Conservation (phyloP, 2,329 filamentous ascomycete species). For the Calycina herbarum region DNA sequence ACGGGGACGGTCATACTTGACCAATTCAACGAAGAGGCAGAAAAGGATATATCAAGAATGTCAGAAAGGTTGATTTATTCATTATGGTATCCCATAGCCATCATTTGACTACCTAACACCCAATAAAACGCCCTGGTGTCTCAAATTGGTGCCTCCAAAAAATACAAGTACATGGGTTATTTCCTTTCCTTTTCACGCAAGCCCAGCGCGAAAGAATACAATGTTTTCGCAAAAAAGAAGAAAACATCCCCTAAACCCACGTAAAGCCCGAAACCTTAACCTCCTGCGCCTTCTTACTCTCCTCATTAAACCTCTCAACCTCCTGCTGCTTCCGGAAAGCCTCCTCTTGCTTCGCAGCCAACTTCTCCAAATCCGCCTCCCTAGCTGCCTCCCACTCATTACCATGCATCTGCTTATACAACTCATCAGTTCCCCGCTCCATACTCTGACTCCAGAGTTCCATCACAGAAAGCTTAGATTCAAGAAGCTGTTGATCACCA, state of each 20-base stretch:
- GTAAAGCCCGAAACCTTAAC: slow-evolving; percentile 28
- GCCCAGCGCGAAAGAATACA: neutral
- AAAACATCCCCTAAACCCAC: slow-evolving; percentile 22
- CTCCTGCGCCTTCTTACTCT: slow-evolving; percentile 21
- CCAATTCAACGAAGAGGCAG: no score
- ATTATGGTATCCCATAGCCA: neutral
- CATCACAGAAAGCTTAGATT: slow-evolving; percentile 26
- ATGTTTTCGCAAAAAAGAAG: no score
- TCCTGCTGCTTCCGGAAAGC: slow-evolving; percentile 20
- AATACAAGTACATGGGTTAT: no score
- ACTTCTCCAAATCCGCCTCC: slow-evolving; percentile 19
- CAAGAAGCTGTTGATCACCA: slow-evolving; percentile 19
- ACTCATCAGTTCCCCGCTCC: slow-evolving; percentile 30
- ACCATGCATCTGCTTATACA: slow-evolving; percentile 34
- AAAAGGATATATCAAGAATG: no score
- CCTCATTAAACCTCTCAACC: slow-evolving; percentile 20
- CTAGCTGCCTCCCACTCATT: slow-evolving; percentile 31
- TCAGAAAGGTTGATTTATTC: neutral
- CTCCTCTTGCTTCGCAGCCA: slow-evolving; percentile 24
- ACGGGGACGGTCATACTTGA: no score
- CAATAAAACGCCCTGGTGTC: neutral
- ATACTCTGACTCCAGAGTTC: slow-evolving; percentile 28
- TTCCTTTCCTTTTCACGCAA: no score
- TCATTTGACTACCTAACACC: neutral
- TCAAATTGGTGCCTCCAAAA: no score